A percentile compares a stretch with the other conserved stretches of the same genome.
Conservation (phyloP, 495 filamentous ascomycete genomes). For the Sabuloglossum arenarium region DNA sequence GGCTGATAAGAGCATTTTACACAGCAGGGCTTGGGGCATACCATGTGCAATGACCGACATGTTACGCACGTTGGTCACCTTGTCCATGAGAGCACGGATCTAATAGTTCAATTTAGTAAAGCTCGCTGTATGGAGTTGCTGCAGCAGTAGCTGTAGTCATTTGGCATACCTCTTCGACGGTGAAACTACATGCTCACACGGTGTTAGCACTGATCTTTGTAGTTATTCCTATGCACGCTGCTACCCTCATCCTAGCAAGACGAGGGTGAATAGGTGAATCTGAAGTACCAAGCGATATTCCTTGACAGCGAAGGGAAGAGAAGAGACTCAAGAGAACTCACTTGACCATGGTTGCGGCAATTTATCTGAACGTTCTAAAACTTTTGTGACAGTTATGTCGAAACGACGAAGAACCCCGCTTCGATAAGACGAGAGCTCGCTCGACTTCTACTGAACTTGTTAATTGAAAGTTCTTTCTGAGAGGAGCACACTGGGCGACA, state of each 20-base stretch:
- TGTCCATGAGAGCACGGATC: slow-evolving; percentile 95
- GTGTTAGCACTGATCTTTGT: neutral
- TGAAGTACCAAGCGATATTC: neutral
- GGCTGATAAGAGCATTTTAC: neutral
- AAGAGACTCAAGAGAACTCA: slow-evolving; percentile 29
- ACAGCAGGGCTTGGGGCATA: slow-evolving; percentile 18
- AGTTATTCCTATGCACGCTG: neutral
- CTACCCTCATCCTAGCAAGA: neutral
- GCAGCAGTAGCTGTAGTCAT: neutral
- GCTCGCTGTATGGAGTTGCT: neutral
- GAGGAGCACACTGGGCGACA: neutral
- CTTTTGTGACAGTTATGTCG: slow-evolving; percentile 5
- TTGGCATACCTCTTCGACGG: slow-evolving; percentile 65
- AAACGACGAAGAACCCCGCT: slow-evolving; percentile 10
- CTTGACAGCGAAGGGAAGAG: neutral
- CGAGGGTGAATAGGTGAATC: neutral
- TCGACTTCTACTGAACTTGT: neutral
- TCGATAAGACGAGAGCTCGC: slow-evolving; percentile 24
- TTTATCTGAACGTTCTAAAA: slow-evolving; percentile 28
- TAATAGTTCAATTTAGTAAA: slow-evolving; percentile 12
- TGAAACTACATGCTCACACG: slow-evolving; percentile 51
- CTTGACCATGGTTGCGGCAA: slow-evolving; percentile 98
- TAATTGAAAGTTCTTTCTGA: neutral
- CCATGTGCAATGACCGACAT: slow-evolving; percentile 99
- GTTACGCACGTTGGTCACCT: slow-evolving; percentile 90